phyloP scores from a whole-genome alignment of 2,329 filamentous ascomycete species.

The Paecilomyces niveus region DNA sequence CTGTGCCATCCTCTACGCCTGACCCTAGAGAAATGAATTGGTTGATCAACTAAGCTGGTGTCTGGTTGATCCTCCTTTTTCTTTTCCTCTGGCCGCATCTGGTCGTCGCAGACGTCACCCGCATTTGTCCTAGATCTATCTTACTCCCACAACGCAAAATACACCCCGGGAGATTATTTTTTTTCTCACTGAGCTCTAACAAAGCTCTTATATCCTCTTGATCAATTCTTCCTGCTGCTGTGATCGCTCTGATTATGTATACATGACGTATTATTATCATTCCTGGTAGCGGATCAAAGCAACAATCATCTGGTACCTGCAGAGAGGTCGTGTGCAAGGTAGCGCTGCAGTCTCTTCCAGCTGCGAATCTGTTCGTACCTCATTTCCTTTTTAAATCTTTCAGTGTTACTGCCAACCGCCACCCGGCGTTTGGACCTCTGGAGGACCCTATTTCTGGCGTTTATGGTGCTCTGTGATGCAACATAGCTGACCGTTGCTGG shows the following conservation, averaged over 20 bases:
- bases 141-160: neutral
- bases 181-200: neutral
- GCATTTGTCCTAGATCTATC: neutral
- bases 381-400: neutral
- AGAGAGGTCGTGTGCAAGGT: conserved; percentile 4
- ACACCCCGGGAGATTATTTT: neutral
- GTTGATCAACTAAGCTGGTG: neutral
- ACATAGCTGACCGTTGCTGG: conserved; percentile 12
- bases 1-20: neutral
- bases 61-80: neutral
- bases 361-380: conserved; percentile 1
- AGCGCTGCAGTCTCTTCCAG: conserved; percentile 2
- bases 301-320: conserved; percentile 5
- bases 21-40: neutral
- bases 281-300: conserved; percentile 17
- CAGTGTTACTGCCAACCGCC: neutral
- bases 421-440: neutral
- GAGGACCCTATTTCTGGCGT: neutral
- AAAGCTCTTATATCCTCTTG: neutral
- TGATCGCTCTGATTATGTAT: conserved; percentile 14
- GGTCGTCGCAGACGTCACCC: neutral
- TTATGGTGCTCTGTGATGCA: conserved; percentile 4
- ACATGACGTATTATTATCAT: conserved; percentile 20
- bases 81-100: neutral
- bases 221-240: conserved; percentile 4